Percentiles rank a stretch among this genome's conserved stretches.
phyloP scores from a whole-genome alignment of 352 stramenopile genomes.

The Phytopythium litorale region DNA sequence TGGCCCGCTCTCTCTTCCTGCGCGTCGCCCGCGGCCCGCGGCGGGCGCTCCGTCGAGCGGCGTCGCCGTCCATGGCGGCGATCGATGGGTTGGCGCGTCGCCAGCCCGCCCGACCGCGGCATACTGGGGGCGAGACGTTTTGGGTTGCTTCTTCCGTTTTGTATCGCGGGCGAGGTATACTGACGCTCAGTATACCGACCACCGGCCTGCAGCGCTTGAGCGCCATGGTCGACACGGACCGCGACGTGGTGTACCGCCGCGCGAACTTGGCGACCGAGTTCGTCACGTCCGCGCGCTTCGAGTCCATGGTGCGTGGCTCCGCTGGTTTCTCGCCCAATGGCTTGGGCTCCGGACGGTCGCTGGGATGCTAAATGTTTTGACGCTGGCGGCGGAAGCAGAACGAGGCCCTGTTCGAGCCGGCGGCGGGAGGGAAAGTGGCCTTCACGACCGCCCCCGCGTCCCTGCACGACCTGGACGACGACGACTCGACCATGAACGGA shows the following conservation, averaged over 20 bases:
- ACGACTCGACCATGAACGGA: conserved; percentile 14
- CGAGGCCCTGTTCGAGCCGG: conserved; percentile 25
- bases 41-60: background rate
- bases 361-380: background rate
- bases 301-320: conserved; percentile 40
- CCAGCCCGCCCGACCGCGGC: background rate
- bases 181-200: conserved; percentile 3
- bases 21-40: background rate
- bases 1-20: background rate
- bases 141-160: conserved; percentile 1
- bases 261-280: conserved; percentile 47
- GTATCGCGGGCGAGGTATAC: conserved; percentile 4
- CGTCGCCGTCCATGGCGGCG: background rate
- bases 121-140: conserved; percentile 3
- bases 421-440: conserved; percentile 24
- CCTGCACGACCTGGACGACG: conserved; percentile 34
- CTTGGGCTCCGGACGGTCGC: background rate
- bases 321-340: background rate
- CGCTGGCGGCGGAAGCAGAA: conserved; percentile 10
- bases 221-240: conserved; percentile 36
- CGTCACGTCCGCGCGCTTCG: conserved; percentile 44
- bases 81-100: background rate
- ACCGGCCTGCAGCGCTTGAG: conserved; percentile 24
- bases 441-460: conserved; percentile 28
- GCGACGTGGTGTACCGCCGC: conserved; percentile 66